A percentile compares a stretch with the other conserved stretches of the same genome.
Conservation (phyloP, 164 flowering plant species). For the Chimonanthus praecox region DNA sequence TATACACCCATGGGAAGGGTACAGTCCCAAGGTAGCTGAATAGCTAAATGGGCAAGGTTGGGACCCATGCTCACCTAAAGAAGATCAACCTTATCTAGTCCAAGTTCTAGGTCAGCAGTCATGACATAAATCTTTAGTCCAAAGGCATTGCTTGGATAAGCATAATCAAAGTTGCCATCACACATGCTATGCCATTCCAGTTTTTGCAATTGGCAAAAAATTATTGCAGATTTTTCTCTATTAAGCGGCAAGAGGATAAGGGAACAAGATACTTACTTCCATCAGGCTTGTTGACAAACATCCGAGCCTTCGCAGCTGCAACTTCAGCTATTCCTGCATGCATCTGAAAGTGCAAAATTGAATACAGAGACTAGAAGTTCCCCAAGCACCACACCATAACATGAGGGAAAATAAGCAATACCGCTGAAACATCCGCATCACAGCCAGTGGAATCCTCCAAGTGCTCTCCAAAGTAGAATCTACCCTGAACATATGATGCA, state of each 20-base stretch:
- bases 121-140: no score
- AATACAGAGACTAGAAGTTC: background rate
- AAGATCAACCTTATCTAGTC: no score
- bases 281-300: conserved; percentile 96
- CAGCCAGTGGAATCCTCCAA: conserved; percentile 60
- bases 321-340: conserved; percentile 95
- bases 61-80: no score
- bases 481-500: conserved; percentile 50
- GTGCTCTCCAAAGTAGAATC: conserved; percentile 87
- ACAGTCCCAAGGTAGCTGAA: no score
- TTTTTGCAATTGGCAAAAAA: background rate
- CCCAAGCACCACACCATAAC: background rate
- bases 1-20: no score
- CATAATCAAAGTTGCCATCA: background rate
- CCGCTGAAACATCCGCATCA: conserved; percentile 59
- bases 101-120: no score
- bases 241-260: background rate
- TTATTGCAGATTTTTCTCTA: background rate
- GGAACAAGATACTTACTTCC: conserved; percentile 59
- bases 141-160: background rate
- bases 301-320: conserved; percentile 96
- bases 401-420: conserved; percentile 21
- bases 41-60: no score
- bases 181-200: background rate
- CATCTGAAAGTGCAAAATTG: conserved; percentile 42